Evolutionary conservation across 176 grass and related monocot genomes (phyloP).

Genomic region (Avena atlantica): DNA sequence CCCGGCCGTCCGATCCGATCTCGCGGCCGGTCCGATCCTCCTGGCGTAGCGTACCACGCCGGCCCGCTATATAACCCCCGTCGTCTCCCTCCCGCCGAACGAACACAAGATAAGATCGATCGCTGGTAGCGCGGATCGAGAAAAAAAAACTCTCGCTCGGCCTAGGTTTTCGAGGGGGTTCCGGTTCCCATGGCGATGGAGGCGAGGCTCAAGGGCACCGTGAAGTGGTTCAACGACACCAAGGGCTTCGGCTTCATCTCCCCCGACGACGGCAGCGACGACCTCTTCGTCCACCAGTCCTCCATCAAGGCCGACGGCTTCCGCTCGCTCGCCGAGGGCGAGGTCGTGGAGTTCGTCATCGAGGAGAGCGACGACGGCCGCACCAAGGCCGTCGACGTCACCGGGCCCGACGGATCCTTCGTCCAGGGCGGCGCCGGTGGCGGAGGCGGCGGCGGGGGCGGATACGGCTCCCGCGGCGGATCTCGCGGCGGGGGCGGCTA

Average conservation of each 20-base stretch:
- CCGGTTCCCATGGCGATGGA: slow-evolving; percentile 51
- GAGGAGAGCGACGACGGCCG: slow-evolving; percentile 70
- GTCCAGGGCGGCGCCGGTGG: slow-evolving; percentile 65
- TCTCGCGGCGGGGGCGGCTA: slow-evolving; percentile 50
- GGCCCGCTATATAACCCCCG: slow-evolving; percentile 56
- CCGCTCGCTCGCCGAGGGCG: slow-evolving; percentile 82
- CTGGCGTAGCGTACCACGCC: slow-evolving; percentile 41
- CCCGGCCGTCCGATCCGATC: slow-evolving; percentile 29
- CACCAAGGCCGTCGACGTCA: slow-evolving; percentile 93
- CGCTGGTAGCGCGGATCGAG: neutral
- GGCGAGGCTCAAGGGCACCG: slow-evolving; percentile 58
- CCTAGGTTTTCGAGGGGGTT: slow-evolving; percentile 50
- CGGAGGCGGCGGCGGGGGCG: neutral
- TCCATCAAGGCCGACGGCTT: slow-evolving; percentile 97
- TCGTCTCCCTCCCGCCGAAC: slow-evolving; percentile 14
- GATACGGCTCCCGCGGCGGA: slow-evolving; percentile 51
- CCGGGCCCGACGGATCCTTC: slow-evolving; percentile 86
- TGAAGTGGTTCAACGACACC: slow-evolving; percentile 97
- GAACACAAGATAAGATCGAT: slow-evolving; percentile 49
- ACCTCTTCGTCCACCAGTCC: slow-evolving; percentile 91
- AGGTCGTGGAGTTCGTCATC: slow-evolving; percentile 69
- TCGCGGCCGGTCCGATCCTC: neutral
- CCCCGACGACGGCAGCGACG: slow-evolving; percentile 81
- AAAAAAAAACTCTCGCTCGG: neutral
- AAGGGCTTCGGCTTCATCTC: slow-evolving; percentile 98